phyloP scores from a whole-genome alignment of 768 basidiomycete genomes.

The Polyporus arcularius region DNA sequence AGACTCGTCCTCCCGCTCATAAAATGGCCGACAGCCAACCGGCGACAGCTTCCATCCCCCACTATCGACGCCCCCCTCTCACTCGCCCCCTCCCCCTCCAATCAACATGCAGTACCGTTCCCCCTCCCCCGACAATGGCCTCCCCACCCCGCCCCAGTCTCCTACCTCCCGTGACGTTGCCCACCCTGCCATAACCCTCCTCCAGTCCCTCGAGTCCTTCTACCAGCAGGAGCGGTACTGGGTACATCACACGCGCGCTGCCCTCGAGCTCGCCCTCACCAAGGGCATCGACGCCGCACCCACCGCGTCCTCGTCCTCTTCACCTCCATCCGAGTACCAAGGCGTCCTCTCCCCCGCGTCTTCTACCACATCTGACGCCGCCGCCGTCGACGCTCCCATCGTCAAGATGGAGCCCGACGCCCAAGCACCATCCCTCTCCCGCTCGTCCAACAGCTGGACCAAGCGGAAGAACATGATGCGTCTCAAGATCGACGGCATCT shows the following conservation, averaged over 20 bases:
- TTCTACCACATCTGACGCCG: slow-evolving; percentile 21
- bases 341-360: slow-evolving; percentile 21
- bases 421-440: slow-evolving; percentile 19
- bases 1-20: slow-evolving; percentile 25
- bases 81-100: slow-evolving; percentile 6
- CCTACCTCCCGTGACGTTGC: slow-evolving; percentile 26
- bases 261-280: slow-evolving; percentile 51
- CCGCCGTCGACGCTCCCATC: slow-evolving; percentile 18
- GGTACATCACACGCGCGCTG: slow-evolving; percentile 65
- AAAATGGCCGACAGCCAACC: slow-evolving; percentile 23
- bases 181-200: slow-evolving; percentile 50
- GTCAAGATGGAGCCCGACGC: slow-evolving; percentile 36
- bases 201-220: slow-evolving; percentile 64
- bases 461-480: slow-evolving; percentile 63
- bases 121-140: slow-evolving; percentile 23
- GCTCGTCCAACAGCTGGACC: slow-evolving; percentile 45
- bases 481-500: slow-evolving; percentile 48
- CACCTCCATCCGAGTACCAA: slow-evolving; percentile 19
- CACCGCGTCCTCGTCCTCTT: slow-evolving; percentile 19
- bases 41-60: slow-evolving; percentile 20
- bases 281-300: slow-evolving; percentile 32
- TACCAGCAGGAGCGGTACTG: slow-evolving; percentile 74
- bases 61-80: slow-evolving; percentile 28
- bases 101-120: slow-evolving; percentile 25
- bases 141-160: slow-evolving; percentile 35